A percentile compares a stretch with the other conserved stretches of the same genome.
Evolutionary conservation across 352 stramenopile species (phyloP).

Genomic region (Phytophthora meadii): DNA sequence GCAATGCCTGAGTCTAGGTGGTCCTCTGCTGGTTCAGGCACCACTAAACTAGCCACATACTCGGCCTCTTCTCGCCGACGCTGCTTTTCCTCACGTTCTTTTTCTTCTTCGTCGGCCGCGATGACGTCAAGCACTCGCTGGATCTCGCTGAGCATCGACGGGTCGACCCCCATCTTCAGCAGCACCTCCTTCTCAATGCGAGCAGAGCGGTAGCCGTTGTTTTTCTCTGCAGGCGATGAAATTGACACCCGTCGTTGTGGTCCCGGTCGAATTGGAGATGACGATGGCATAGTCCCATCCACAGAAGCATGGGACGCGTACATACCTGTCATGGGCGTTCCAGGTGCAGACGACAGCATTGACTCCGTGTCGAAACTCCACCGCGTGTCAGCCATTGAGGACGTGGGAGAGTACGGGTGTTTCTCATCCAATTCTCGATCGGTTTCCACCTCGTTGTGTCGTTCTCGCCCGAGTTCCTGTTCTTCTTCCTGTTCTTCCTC

Average conservation of each 20-base stretch:
- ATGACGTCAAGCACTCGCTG: constrained; percentile 69
- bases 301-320: constrained; percentile 18
- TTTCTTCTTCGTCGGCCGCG: constrained; percentile 58
- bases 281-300: constrained; percentile 15
- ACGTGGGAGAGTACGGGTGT: constrained; percentile 44
- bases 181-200: constrained; percentile 82
- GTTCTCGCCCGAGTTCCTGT: constrained; percentile 20
- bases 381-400: constrained; percentile 55
- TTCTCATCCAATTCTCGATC: constrained; percentile 29
- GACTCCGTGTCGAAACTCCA: constrained; percentile 69
- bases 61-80: constrained; percentile 41
- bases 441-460: constrained; percentile 12
- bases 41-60: constrained; percentile 44
- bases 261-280: constrained; percentile 8
- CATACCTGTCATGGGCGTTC: constrained; percentile 36
- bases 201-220: constrained; percentile 53
- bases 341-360: constrained; percentile 43
- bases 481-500: constrained; percentile 14
- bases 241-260: constrained; percentile 18
- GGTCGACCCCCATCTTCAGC: constrained; percentile 73
- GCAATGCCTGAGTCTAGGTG: constrained; percentile 13
- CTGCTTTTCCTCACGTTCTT: constrained; percentile 38
- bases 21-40: constrained; percentile 30
- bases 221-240: constrained; percentile 35
- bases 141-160: constrained; percentile 77